phyloP scores from a whole-genome alignment of 352 stramenopile species.

The Phytophthora pluvialis region DNA sequence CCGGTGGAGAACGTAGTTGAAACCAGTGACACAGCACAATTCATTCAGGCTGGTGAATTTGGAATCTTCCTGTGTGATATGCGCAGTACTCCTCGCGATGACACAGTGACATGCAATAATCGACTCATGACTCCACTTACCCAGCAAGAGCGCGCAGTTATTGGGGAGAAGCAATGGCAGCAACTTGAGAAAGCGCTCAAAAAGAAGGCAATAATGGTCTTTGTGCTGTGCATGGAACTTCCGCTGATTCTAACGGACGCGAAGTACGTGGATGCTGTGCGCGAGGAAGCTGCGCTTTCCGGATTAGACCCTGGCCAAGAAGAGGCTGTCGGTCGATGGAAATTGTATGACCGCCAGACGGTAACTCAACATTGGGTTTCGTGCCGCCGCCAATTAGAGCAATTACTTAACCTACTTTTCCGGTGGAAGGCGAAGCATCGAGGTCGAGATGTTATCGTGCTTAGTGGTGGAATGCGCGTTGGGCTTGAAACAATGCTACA shows the following conservation, averaged over 20 bases:
- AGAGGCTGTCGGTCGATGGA: slow-evolving; percentile 38
- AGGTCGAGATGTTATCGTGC: slow-evolving; percentile 68
- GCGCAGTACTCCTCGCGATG: slow-evolving; percentile 32
- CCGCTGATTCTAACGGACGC: slow-evolving; percentile 68
- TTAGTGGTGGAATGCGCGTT: slow-evolving; percentile 72
- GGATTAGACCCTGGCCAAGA: slow-evolving; percentile 16
- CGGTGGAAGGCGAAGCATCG: slow-evolving; percentile 77
- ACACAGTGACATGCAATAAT: slow-evolving; percentile 73
- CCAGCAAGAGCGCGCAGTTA: slow-evolving; percentile 59
- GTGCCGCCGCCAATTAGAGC: slow-evolving; percentile 71
- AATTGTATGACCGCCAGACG: slow-evolving; percentile 62
- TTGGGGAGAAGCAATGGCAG: slow-evolving; percentile 74
- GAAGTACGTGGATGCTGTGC: slow-evolving; percentile 49
- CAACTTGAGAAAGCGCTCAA: slow-evolving; percentile 66
- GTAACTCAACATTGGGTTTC: slow-evolving; percentile 72
- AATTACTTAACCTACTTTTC: slow-evolving; percentile 73
- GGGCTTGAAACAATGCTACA: slow-evolving; percentile 70
- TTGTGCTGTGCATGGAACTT: slow-evolving; percentile 74
- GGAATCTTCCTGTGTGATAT: slow-evolving; percentile 78
- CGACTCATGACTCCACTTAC: slow-evolving; percentile 56
- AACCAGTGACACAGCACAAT: slow-evolving; percentile 32
- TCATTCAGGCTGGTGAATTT: slow-evolving; percentile 54
- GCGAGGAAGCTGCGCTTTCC: slow-evolving; percentile 32
- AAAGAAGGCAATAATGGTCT: slow-evolving; percentile 66
- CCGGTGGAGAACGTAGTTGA: background rate